These are phyloP conservation scores for Magnaporthiopsis incrustans DNA, from an alignment of 2,329 filamentous ascomycete genomes.

Conservation along the genomic window DNA sequence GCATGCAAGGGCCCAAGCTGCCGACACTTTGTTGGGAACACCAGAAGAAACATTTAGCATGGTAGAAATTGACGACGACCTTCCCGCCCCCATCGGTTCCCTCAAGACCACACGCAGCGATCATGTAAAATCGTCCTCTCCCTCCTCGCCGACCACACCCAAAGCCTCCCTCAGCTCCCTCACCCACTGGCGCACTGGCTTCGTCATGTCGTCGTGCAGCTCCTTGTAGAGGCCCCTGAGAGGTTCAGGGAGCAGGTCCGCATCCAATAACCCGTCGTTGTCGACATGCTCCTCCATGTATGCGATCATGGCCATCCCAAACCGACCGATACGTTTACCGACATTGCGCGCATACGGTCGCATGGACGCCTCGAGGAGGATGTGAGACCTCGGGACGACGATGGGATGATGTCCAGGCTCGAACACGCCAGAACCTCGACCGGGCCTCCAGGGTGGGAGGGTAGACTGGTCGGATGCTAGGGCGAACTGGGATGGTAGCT, in stretches of 20 bases:
- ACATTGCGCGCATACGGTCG: not conserved
- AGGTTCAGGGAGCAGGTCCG: not conserved
- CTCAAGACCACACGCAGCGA: too few species aligned
- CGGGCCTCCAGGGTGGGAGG: not conserved
- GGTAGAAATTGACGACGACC: too few species aligned
- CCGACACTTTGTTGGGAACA: too few species aligned
- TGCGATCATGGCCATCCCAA: not conserved
- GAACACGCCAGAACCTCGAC: not conserved
- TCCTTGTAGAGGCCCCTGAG: not conserved
- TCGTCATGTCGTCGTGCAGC: not conserved
- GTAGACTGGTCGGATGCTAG: not conserved
- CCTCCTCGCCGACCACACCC: not conserved
- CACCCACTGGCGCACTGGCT: not conserved
- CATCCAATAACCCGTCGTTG: not conserved
- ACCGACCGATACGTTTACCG: not conserved
- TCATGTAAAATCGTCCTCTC: not conserved
- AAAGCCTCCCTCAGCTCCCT: not conserved
- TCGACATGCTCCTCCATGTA: not conserved
- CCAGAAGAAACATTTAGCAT: too few species aligned
- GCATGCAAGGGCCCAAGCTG: too few species aligned
- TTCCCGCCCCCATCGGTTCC: too few species aligned
- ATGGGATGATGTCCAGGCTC: not conserved
- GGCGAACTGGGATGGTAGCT: not conserved
- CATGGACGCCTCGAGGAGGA: not conserved
- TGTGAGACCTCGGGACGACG: not conserved